phyloP scores from a whole-genome alignment of 2,329 filamentous ascomycete genomes.

The Fusarium armeniacum region DNA sequence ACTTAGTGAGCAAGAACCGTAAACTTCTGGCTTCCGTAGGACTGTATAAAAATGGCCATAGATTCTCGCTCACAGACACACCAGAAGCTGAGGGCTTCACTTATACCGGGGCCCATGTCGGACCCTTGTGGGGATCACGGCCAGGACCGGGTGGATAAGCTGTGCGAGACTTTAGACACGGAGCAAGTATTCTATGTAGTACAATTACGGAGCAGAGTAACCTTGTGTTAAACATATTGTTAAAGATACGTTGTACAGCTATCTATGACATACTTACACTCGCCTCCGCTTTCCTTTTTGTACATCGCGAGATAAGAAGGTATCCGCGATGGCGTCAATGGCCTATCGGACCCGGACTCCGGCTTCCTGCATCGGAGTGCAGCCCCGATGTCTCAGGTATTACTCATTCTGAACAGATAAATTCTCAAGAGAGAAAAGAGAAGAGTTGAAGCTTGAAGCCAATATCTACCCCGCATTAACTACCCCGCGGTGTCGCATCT shows the following conservation, averaged over 20 bases:
- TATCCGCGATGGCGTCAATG: conserved; percentile 12
- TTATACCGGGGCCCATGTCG: not conserved
- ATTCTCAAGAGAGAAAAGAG: not conserved
- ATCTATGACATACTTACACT: not conserved
- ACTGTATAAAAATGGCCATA: not conserved
- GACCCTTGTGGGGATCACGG: conserved; percentile 33
- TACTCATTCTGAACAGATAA: not conserved
- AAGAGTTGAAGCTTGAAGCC: not conserved
- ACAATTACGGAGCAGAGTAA: not conserved
- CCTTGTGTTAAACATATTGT: not conserved
- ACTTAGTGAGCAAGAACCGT: not conserved
- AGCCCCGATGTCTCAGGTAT: conserved; percentile 19
- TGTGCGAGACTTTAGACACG: conserved; percentile 7
- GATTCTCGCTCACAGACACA: not conserved
- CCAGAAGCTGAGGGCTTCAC: not conserved
- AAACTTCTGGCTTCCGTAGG: no score
- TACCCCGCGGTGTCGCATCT: conserved; percentile 35
- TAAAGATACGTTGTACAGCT: not conserved
- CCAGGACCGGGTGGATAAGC: conserved; percentile 15
- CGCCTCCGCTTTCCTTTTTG: conserved; percentile 6
- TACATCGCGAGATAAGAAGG: conserved; percentile 6
- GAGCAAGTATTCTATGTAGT: conserved; percentile 6
- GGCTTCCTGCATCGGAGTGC: conserved; percentile 22
- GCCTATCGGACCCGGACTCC: conserved; percentile 26
- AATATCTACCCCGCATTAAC: conserved; percentile 28